Evolutionary conservation across 2,329 filamentous ascomycete species (phyloP), one percentile per base, ranked within the genome.

Genomic region (Nemania bipapillata): DNA sequence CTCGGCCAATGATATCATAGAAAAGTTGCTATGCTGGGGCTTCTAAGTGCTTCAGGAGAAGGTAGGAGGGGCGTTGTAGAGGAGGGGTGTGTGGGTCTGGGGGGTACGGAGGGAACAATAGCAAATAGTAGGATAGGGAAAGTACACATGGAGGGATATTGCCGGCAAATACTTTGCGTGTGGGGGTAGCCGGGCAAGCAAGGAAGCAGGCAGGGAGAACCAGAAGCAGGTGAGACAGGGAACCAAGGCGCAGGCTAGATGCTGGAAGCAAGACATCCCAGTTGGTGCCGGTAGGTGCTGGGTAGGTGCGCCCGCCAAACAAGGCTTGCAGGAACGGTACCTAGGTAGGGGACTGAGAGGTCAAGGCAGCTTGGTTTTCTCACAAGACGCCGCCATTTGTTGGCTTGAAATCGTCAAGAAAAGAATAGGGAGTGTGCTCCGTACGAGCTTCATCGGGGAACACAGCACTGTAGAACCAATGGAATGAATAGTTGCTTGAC

Each of bases 1-100:
- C 52, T 68, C 57, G 32, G 28, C 70, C 70, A 72, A 72, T 72
- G 70, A 72, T 69, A 71, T 70, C 70, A 70, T 70, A n/a, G 63
- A 70, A 54, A 30, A 28, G 53, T 65, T n/a, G 68, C 66, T 68
- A 63, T 69, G 68, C 60, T 69, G 67, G 69, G 67, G 35, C 63
- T 28, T 24, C 58, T 56, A 30, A 40, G 30, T 60, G 59, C 63
- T 61, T 54, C 28, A 62, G 59, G 63, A 54, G 35, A 52, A 54
- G 50, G 56, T 26, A 49, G 60, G 57, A 64, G 61, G 35, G 62
- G 40, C 30, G 24, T 35, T 37, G 68, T 69, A 66, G 28, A 66
- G 65, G 68, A 69, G 68, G 68, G 68, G 65, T 63, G 63, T 17
- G 63, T 69, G 62, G 63, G 52, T 49, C 56, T 54, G 47, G 45